These are phyloP conservation scores for Colletotrichum sp. DNA, from an alignment of 2,329 filamentous ascomycete species.

Conservation along the genomic window DNA sequence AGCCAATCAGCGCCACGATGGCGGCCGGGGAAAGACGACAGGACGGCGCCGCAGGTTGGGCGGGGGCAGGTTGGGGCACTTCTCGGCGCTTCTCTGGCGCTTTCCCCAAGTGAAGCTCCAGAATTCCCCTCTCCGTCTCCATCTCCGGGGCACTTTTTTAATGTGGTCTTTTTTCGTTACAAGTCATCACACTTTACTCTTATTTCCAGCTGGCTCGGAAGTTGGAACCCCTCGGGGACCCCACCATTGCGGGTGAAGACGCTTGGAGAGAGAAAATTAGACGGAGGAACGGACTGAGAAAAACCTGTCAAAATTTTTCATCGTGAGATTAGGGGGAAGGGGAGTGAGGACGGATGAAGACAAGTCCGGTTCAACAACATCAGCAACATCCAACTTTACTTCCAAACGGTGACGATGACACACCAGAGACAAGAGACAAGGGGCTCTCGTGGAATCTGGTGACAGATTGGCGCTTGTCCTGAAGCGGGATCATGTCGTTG, in stretches of 20 bases:
- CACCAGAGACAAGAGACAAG: not conserved
- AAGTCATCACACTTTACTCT: not conserved
- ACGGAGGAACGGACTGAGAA: not conserved
- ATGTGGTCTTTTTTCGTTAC: not conserved
- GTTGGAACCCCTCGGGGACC: not conserved
- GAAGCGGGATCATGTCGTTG: not conserved
- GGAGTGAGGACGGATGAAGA: not conserved
- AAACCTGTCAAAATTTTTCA: not conserved
- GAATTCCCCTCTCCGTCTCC: not conserved
- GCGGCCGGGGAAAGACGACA: not conserved
- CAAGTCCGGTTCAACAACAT: not conserved
- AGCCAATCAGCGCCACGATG: slow-evolving; percentile 1
- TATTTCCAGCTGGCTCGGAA: not conserved
- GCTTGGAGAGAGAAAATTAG: not conserved
- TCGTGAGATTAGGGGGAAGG: not conserved
- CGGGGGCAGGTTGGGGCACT: not conserved
- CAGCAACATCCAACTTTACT: not conserved
- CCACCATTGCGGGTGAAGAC: slow-evolving; percentile 4
- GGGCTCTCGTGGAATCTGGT: not conserved
- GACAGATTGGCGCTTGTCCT: slow-evolving; percentile 4
- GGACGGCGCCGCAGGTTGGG: not conserved
- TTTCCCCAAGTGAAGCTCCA: slow-evolving; percentile 18
- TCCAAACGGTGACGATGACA: not conserved
- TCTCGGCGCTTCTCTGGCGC: slow-evolving; percentile 20
- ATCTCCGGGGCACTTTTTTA: not conserved